A percentile compares a stretch with the other conserved stretches of the same genome.
These are phyloP conservation scores for Phytophthora pseudosyringae DNA, from an alignment of 352 stramenopile genomes.

Conservation along the genomic window DNA sequence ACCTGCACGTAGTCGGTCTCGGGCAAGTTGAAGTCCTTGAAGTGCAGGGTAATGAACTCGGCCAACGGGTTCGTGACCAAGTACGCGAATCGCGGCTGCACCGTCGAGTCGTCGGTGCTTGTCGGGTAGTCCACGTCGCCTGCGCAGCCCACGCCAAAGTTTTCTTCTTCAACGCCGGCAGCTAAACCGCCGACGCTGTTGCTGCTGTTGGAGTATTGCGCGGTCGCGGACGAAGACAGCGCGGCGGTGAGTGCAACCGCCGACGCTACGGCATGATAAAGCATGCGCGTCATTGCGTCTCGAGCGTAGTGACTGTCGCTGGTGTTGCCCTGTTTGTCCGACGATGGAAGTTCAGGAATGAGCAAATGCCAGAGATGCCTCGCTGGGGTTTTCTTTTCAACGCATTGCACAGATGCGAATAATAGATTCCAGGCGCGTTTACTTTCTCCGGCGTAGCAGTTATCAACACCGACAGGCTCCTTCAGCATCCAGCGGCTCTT, in stretches of 20 bases:
- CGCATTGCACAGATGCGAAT: neutral
- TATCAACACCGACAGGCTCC: conserved; percentile 8
- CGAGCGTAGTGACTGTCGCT: neutral
- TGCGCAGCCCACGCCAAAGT: conserved; percentile 47
- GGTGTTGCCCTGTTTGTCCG: conserved; percentile 4
- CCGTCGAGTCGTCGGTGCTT: conserved; percentile 18
- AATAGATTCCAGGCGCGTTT: conserved; percentile 3
- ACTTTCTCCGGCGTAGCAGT: conserved; percentile 18
- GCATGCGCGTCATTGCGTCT: conserved; percentile 20
- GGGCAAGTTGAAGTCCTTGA: conserved; percentile 69
- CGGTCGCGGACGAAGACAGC: conserved; percentile 11
- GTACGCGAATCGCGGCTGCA: conserved; percentile 45
- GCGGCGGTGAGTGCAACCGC: conserved; percentile 12
- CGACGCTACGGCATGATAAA: conserved; percentile 21
- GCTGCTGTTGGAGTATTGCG: conserved; percentile 27
- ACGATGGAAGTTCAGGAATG: conserved; percentile 32
- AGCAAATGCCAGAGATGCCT: neutral
- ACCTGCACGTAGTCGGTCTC: conserved; percentile 63
- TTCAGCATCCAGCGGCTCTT: conserved; percentile 18
- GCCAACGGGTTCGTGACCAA: conserved; percentile 53
- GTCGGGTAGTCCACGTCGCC: conserved; percentile 30
- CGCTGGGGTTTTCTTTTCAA: neutral
- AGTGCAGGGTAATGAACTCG: conserved; percentile 69
- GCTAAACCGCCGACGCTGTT: conserved; percentile 4
- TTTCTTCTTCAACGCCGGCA: conserved; percentile 27